Evolutionary conservation across 208 protist species (phyloP).

Genomic region (Leptomonas pyrrhocoris): DNA sequence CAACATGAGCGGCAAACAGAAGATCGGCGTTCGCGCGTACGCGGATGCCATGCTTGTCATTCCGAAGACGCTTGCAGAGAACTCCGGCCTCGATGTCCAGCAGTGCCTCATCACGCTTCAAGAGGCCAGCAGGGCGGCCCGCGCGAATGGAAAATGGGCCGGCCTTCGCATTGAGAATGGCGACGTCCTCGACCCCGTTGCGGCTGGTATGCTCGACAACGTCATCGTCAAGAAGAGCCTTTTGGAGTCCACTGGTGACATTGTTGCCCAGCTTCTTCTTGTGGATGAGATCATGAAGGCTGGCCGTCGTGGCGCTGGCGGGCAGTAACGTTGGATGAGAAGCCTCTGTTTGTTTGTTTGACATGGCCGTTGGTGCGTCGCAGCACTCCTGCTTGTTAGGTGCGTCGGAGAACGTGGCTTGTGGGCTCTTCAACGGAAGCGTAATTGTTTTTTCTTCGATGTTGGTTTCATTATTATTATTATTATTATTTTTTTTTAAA

Average conservation of each 20-base stretch:
- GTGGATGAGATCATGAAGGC: conserved; percentile 99
- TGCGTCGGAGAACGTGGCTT: too few relatives aligned
- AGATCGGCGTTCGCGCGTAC: conserved; percentile 98
- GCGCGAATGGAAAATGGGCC: conserved; percentile 72
- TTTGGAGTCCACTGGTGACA: conserved; percentile 95
- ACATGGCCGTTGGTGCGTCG: too few relatives aligned
- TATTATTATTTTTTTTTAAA: too few relatives aligned
- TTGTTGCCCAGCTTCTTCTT: conserved; percentile 98
- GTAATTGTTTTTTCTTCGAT: not conserved
- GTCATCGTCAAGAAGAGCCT: conserved; percentile 99
- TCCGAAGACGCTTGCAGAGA: conserved; percentile 99
- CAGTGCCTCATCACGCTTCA: conserved; percentile 96
- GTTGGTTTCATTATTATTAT: not conserved
- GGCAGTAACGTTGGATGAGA: conserved; percentile 33
- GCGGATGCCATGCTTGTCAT: conserved; percentile 98
- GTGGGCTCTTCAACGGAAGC: too few relatives aligned
- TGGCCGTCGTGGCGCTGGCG: conserved; percentile 89
- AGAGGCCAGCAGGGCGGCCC: conserved; percentile 82
- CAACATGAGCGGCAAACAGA: conserved; percentile 87
- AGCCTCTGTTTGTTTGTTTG: not conserved
- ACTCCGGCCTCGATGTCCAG: conserved; percentile 98
- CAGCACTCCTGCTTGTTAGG: too few relatives aligned
- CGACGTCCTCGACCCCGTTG: conserved; percentile 94
- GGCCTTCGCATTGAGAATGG: conserved; percentile 98
- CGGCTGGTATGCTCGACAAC: conserved; percentile 98